These are phyloP conservation scores for Rutstroemia sydowiana DNA, from an alignment of 2,329 filamentous ascomycete genomes.

Conservation along the genomic window DNA sequence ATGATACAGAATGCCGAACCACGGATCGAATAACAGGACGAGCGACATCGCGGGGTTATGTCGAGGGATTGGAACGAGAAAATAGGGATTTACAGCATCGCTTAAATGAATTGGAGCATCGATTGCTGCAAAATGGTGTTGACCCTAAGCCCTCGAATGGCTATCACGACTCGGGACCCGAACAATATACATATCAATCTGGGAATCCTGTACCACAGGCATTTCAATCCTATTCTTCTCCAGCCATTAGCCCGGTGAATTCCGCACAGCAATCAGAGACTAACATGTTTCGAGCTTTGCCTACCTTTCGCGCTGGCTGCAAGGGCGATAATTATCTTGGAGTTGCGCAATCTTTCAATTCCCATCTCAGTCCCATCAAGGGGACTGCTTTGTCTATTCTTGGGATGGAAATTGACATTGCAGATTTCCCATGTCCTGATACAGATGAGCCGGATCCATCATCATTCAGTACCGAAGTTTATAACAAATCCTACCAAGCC, in stretches of 20 bases:
- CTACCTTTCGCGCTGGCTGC: slow-evolving; percentile 27
- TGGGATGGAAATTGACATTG: slow-evolving; percentile 72
- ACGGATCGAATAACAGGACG: slow-evolving; percentile 82
- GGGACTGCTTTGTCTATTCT: slow-evolving; percentile 72
- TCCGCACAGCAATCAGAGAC: slow-evolving; percentile 17
- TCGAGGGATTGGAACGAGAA: slow-evolving; percentile 68
- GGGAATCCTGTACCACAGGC: slow-evolving; percentile 6
- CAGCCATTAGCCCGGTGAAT: neutral
- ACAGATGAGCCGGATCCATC: slow-evolving; percentile 49
- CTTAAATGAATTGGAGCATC: slow-evolving; percentile 60
- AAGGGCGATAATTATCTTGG: slow-evolving; percentile 60
- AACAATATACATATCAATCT: slow-evolving; percentile 9
- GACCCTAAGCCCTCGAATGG: slow-evolving; percentile 40
- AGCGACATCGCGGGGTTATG: slow-evolving; percentile 70
- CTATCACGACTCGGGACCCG: slow-evolving; percentile 12
- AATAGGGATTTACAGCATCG: slow-evolving; percentile 59
- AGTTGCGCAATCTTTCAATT: slow-evolving; percentile 46
- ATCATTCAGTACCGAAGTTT: slow-evolving; percentile 40
- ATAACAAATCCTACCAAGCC: slow-evolving; percentile 66
- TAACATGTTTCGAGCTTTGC: slow-evolving; percentile 21
- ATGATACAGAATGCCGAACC: slow-evolving; percentile 68
- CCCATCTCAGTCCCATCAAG: slow-evolving; percentile 64
- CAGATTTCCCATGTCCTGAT: slow-evolving; percentile 61
- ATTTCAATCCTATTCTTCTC: slow-evolving; percentile 10
- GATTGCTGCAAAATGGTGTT: slow-evolving; percentile 53